Percentiles rank a stretch among this genome's conserved stretches.
phyloP scores from a whole-genome alignment of 495 filamentous ascomycete species.

The Xylaria palmicola region DNA sequence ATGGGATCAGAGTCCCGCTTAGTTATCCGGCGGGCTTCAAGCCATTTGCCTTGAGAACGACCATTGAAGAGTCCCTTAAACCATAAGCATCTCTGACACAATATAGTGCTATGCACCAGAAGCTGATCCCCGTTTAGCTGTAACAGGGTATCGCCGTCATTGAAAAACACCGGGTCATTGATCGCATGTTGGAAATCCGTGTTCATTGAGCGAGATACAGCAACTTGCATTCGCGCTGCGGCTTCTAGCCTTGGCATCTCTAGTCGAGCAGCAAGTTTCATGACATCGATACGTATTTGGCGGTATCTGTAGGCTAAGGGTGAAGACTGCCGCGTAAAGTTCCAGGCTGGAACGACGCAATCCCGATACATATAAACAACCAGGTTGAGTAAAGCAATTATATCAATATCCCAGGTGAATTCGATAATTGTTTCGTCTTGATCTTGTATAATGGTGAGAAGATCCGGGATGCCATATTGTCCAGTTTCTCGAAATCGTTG shows the following conservation, averaged over 20 bases:
- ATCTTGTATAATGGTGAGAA: conserved; percentile 57
- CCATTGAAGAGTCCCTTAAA: conserved; percentile 88
- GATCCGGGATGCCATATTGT: conserved; percentile 42
- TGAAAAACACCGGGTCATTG: conserved; percentile 65
- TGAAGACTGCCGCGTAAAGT: conserved; percentile 60
- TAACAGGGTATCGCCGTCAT: conserved; percentile 71
- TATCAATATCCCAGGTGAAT: conserved; percentile 63
- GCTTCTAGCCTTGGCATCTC: conserved; percentile 68
- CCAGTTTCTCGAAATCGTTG: conserved; percentile 46
- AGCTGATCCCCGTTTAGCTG: conserved; percentile 68
- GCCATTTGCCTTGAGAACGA: conserved; percentile 78
- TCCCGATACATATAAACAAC: conserved; percentile 82
- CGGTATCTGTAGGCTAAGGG: conserved; percentile 67
- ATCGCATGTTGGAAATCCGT: conserved; percentile 67
- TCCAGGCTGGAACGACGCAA: conserved; percentile 79
- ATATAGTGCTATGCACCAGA: conserved; percentile 68
- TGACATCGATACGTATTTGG: conserved; percentile 76
- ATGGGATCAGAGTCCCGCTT: conserved; percentile 51
- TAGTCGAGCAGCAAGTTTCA: conserved; percentile 70
- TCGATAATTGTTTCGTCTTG: conserved; percentile 53
- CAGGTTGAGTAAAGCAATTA: conserved; percentile 74
- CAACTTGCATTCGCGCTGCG: conserved; percentile 69
- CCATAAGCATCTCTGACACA: conserved; percentile 87
- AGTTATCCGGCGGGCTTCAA: conserved; percentile 61
- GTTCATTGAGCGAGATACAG: conserved; percentile 61